Conservation (phyloP, 306 rosid genomes). For the Trifolium dubium region DNA sequence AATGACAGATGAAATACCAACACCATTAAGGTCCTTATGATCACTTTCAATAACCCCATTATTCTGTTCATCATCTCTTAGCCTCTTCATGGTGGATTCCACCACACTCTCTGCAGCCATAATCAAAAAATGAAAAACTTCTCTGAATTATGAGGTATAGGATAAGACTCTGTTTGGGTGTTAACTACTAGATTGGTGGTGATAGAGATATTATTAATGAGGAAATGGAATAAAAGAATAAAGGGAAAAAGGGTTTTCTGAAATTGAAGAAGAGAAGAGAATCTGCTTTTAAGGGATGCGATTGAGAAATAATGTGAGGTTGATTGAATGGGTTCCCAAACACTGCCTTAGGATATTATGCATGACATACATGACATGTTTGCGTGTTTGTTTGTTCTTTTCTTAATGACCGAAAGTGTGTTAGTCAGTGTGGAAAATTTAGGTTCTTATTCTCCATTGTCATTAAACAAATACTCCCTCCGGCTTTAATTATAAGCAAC, state of each 20-base stretch:
- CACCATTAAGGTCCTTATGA: constrained; percentile 42
- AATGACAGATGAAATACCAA: constrained; percentile 68
- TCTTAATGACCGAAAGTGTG: neutral
- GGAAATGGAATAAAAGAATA: constrained; percentile 38
- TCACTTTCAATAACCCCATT: constrained; percentile 52
- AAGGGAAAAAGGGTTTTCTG: constrained; percentile 28
- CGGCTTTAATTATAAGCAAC: too few relatives aligned
- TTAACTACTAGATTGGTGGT: constrained; percentile 10
- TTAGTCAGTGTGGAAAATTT: too few relatives aligned
- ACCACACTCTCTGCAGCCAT: constrained; percentile 57
- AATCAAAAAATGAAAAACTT: neutral
- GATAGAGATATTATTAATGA: constrained; percentile 34
- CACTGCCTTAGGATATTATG: neutral
- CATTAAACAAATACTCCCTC: too few relatives aligned
- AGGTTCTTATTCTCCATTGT: too few relatives aligned
- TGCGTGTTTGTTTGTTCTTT: neutral
- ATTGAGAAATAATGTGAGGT: constrained; percentile 1
- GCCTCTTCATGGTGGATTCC: constrained; percentile 61
- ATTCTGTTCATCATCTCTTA: constrained; percentile 60
- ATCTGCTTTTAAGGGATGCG: constrained; percentile 39
- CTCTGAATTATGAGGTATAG: neutral
- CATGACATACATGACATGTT: neutral
- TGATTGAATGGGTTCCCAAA: neutral
- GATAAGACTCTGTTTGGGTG: constrained; percentile 31
- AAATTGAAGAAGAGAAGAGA: constrained; percentile 32